A percentile compares a stretch with the other conserved stretches of the same genome.
Evolutionary conservation across 768 basidiomycete genomes (phyloP).

Genomic region (Collybia sordida): DNA sequence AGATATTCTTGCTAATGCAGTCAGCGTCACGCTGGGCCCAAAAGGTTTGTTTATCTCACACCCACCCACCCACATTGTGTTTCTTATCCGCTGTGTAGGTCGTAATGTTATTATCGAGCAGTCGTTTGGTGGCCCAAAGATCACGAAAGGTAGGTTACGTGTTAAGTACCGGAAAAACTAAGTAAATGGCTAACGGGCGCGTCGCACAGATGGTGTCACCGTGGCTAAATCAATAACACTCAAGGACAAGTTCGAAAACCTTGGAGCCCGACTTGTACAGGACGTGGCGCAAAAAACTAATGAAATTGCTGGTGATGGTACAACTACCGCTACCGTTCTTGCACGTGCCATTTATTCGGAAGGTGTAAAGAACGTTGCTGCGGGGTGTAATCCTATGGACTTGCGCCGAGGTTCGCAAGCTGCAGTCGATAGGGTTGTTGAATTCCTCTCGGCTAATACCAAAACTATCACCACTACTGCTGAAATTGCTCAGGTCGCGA

Average conservation of each 20-base stretch:
- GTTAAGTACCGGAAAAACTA: constrained; percentile 1
- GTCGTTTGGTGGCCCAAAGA: constrained; percentile 86
- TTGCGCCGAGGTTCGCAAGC: constrained; percentile 97
- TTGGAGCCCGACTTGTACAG: constrained; percentile 93
- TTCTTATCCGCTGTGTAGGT: constrained; percentile 49
- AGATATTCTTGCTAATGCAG: constrained; percentile 95
- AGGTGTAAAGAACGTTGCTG: constrained; percentile 98
- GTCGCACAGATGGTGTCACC: constrained; percentile 87
- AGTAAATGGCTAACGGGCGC: constrained; percentile 7
- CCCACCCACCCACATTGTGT: constrained; percentile 2
- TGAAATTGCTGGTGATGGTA: constrained; percentile 96
- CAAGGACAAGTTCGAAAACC: constrained; percentile 98
- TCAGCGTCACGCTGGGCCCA: constrained; percentile 93
- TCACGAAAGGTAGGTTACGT: constrained; percentile 79
- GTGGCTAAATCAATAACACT: constrained; percentile 94
- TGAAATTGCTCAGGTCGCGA: constrained; percentile 98
- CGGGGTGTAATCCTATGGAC: constrained; percentile 99
- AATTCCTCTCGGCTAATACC: constrained; percentile 84
- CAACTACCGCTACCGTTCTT: constrained; percentile 96
- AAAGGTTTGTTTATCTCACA: constrained; percentile 67
- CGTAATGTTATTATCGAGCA: constrained; percentile 99
- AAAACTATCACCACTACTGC: constrained; percentile 95
- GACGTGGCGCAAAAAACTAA: constrained; percentile 97
- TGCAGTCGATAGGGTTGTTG: constrained; percentile 93
- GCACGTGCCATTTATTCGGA: constrained; percentile 97